Conservation (phyloP, 2,329 filamentous ascomycete species). For the Arthrobotrys musiformis region DNA sequence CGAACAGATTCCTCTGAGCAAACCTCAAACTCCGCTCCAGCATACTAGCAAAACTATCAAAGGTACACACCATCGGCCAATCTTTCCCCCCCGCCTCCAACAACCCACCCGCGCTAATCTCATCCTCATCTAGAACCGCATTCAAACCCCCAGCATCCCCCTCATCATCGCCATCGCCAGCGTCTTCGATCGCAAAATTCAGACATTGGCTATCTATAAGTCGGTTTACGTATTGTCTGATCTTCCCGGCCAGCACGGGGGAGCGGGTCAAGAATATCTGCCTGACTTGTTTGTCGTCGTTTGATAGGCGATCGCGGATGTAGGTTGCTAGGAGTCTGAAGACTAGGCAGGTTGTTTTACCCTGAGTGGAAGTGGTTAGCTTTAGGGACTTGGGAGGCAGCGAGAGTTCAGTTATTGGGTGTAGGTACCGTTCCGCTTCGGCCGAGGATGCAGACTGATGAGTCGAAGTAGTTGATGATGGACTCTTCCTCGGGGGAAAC, state of each 20-base stretch:
- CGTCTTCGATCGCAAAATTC: background rate
- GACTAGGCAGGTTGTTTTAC: slow-evolving; percentile 30
- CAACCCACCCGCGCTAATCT: background rate
- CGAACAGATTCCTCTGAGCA: slow-evolving; percentile 13
- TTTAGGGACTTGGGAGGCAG: background rate
- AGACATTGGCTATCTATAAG: slow-evolving; percentile 25
- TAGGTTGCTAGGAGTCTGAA: slow-evolving; percentile 15
- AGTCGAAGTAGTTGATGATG: slow-evolving; percentile 27
- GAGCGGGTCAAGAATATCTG: slow-evolving; percentile 38
- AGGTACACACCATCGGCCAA: slow-evolving; percentile 34
- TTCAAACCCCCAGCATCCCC: too few relatives aligned
- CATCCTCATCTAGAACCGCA: background rate
- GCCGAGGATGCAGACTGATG: slow-evolving; percentile 28
- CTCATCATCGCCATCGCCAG: too few relatives aligned
- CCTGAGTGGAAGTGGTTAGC: slow-evolving; percentile 3
- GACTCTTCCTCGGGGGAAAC: slow-evolving; percentile 26
- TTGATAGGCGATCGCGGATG: slow-evolving; percentile 9
- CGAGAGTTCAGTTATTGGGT: too few relatives aligned
- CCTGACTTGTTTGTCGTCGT: slow-evolving; percentile 2
- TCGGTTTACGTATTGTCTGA: slow-evolving; percentile 21
- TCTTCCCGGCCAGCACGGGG: slow-evolving; percentile 27
- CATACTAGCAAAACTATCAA: slow-evolving; percentile 23
- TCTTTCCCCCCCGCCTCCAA: background rate
- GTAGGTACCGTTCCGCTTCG: slow-evolving; percentile 29
- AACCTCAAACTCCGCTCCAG: slow-evolving; percentile 17